Conservation (phyloP, 257 asterid genomes). For the Thymus quinquecostatus region DNA sequence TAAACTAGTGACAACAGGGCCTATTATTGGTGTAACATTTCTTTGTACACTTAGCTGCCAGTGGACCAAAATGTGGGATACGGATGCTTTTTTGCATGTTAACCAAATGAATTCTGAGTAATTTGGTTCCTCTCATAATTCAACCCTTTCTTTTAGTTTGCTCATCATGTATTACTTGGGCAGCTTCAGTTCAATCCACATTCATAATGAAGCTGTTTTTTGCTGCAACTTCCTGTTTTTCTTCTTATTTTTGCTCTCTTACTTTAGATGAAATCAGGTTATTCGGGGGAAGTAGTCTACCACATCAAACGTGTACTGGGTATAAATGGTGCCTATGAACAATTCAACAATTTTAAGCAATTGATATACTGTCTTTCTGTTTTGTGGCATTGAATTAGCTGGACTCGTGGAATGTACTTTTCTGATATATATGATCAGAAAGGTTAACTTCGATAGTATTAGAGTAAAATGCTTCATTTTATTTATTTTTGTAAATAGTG, state of each 20-base stretch:
- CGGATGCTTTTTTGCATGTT: background rate
- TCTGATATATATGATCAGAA: background rate
- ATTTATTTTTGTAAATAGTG: background rate
- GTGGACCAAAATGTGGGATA: background rate
- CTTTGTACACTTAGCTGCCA: background rate
- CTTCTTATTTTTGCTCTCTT: background rate
- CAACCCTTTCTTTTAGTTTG: conserved; percentile 5
- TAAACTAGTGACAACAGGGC: background rate
- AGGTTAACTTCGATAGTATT: background rate
- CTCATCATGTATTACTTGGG: background rate
- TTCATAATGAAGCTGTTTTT: background rate
- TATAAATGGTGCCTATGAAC: too few relatives aligned
- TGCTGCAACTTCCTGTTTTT: conserved; percentile 20
- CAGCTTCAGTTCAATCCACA: conserved; percentile 5
- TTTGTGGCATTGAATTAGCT: background rate
- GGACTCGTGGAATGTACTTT: background rate
- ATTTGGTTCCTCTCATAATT: background rate
- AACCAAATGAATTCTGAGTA: background rate
- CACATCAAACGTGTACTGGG: too few relatives aligned
- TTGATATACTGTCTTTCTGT: background rate
- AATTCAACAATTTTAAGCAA: too few relatives aligned
- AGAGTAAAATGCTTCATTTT: background rate
- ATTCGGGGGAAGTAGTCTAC: too few relatives aligned
- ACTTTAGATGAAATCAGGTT: too few relatives aligned
- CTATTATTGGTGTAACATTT: background rate